A percentile compares a stretch with the other conserved stretches of the same genome.
phyloP scores from a whole-genome alignment of 2,329 filamentous ascomycete species.

The Trichophyton verrucosum region DNA sequence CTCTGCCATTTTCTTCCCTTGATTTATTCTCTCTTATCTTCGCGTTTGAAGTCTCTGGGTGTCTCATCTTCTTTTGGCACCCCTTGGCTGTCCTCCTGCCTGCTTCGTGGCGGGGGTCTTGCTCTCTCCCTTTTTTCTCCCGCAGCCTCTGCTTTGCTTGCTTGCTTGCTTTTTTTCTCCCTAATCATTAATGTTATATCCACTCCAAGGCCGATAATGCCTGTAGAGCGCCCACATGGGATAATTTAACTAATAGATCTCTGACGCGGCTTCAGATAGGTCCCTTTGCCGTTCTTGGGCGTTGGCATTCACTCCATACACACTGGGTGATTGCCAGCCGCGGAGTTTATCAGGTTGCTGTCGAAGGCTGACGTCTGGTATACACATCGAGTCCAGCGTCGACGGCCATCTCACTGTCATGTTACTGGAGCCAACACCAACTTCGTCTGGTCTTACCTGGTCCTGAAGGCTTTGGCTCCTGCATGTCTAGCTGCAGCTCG shows the following conservation, averaged over 20 bases:
- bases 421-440: not conserved
- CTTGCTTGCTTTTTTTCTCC: not conserved
- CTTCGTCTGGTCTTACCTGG: not conserved
- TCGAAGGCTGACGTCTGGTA: not conserved
- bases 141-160: no score
- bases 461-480: not conserved
- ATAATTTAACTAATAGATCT: not conserved
- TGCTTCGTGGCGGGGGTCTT: constrained; percentile 1
- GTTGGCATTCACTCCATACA: not conserved
- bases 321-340: no score
- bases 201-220: not conserved
- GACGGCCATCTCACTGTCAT: not conserved
- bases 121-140: not conserved
- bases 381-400: not conserved
- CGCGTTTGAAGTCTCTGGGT: not conserved
- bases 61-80: not conserved
- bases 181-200: not conserved
- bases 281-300: not conserved
- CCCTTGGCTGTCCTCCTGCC: not conserved
- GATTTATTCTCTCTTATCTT: not conserved
- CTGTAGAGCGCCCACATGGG: constrained; percentile 4
- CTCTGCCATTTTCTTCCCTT: not conserved
- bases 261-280: not conserved
- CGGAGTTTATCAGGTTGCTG: not conserved
- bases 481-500: not conserved